These are phyloP conservation scores for Globisporangium orthogonon DNA, from an alignment of 352 stramenopile species.

Conservation along the genomic window DNA sequence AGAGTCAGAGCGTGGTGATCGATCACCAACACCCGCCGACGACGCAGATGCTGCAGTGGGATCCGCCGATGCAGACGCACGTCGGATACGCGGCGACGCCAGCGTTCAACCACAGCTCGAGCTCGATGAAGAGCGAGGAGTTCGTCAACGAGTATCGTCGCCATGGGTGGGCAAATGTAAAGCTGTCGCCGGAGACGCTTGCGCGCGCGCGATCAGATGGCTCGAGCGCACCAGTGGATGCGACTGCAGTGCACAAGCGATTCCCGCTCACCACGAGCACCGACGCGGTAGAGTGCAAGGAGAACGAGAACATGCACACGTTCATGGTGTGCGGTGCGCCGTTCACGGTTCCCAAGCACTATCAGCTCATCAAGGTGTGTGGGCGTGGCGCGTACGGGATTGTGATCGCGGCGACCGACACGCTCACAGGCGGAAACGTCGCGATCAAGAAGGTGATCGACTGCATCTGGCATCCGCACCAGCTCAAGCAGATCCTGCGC, in stretches of 20 bases:
- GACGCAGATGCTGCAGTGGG: slow-evolving; percentile 73
- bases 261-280: slow-evolving; percentile 24
- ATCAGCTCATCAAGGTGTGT: slow-evolving; percentile 87
- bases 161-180: slow-evolving; percentile 77
- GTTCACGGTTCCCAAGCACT: slow-evolving; percentile 82
- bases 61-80: slow-evolving; percentile 19
- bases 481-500: slow-evolving; percentile 87
- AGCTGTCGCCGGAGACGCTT: slow-evolving; percentile 58
- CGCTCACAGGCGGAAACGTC: slow-evolving; percentile 73
- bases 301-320: slow-evolving; percentile 84
- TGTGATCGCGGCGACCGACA: slow-evolving; percentile 85
- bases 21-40: slow-evolving; percentile 62
- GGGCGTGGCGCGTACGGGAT: slow-evolving; percentile 86
- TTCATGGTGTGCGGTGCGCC: slow-evolving; percentile 88
- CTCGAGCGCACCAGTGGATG: slow-evolving; percentile 24
- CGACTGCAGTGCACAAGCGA: slow-evolving; percentile 28
- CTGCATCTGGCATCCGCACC: slow-evolving; percentile 86
- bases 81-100: slow-evolving; percentile 30
- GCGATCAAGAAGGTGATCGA: slow-evolving; percentile 91
- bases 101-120: slow-evolving; percentile 8
- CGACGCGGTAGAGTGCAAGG: slow-evolving; percentile 73
- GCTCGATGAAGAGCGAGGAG: slow-evolving; percentile 30
- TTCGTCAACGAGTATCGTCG: slow-evolving; percentile 39
- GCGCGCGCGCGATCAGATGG: slow-evolving; percentile 52
- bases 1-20: slow-evolving; percentile 74